Evolutionary conservation across 1,284 basidiomycete genomes (phyloP).

Genomic region (Tetrapyrgos nigripes): DNA sequence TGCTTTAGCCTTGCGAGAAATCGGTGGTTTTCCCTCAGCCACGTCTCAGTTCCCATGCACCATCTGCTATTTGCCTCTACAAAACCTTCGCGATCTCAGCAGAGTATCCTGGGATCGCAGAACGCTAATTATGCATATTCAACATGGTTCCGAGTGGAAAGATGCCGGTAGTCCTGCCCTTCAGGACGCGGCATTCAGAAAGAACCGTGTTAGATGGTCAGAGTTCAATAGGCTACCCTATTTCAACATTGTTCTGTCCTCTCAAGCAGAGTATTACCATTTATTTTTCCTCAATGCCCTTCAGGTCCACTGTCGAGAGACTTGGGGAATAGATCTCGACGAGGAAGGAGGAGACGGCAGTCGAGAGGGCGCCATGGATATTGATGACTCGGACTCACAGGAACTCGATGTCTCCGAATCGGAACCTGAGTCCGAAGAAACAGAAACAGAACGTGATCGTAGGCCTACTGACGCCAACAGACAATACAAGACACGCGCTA

Average conservation of each 20-base stretch:
- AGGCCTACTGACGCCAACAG: no score
- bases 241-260: background rate
- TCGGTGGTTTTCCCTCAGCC: constrained; percentile 24
- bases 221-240: constrained; percentile 37
- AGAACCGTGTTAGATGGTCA: constrained; percentile 39
- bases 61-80: constrained; percentile 22
- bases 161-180: background rate
- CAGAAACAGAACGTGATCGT: no score
- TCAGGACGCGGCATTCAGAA: constrained; percentile 15
- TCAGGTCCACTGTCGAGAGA: background rate
- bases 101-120: constrained; percentile 22
- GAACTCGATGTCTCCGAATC: background rate
- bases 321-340: background rate
- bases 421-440: background rate
- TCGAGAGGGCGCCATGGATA: background rate
- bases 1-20: constrained; percentile 30
- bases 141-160: constrained; percentile 5
- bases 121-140: background rate
- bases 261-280: background rate
- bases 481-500: background rate
- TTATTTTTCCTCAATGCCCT: background rate
- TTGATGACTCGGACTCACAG: no score
- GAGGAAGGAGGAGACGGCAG: background rate
- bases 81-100: constrained; percentile 21
- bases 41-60: constrained; percentile 28